Evolutionary conservation across 2,329 filamentous ascomycete genomes (phyloP).

Genomic region (Plectosphaerella sp.): DNA sequence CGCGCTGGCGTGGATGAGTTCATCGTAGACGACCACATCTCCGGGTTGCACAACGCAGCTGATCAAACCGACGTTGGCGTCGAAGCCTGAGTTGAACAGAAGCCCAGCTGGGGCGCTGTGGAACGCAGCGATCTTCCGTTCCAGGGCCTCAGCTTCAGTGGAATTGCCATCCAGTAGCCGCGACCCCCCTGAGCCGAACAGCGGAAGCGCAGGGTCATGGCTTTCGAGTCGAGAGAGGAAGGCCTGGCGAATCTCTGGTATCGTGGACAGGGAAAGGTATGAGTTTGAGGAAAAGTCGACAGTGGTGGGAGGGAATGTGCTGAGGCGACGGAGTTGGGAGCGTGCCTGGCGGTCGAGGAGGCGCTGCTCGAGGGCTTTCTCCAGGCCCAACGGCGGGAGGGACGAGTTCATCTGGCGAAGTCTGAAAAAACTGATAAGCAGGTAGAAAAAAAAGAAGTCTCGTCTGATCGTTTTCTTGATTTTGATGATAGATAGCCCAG

Average conservation of each 20-base stretch:
- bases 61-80: conserved; percentile 63
- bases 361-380: conserved; percentile 3
- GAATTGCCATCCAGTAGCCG: conserved; percentile 50
- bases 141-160: conserved; percentile 36
- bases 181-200: conserved; percentile 47
- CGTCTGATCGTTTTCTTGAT: too few species aligned
- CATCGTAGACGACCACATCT: conserved; percentile 67
- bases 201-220: background rate
- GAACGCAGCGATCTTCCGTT: conserved; percentile 40
- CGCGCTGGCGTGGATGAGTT: conserved; percentile 71
- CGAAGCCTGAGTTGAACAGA: conserved; percentile 57
- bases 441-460: too few species aligned
- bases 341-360: conserved; percentile 16
- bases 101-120: conserved; percentile 41
- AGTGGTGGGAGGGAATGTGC: conserved; percentile 59
- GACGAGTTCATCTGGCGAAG: too few species aligned
- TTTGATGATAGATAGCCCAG: too few species aligned
- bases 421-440: too few species aligned
- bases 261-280: conserved; percentile 69
- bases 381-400: background rate
- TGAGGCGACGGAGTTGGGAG: conserved; percentile 38
- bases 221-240: conserved; percentile 44
- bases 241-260: conserved; percentile 50
- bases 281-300: conserved; percentile 77
- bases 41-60: conserved; percentile 53